phyloP scores from a whole-genome alignment of 192 early-diverging fungal species.

The Cetraspora pellucida region DNA sequence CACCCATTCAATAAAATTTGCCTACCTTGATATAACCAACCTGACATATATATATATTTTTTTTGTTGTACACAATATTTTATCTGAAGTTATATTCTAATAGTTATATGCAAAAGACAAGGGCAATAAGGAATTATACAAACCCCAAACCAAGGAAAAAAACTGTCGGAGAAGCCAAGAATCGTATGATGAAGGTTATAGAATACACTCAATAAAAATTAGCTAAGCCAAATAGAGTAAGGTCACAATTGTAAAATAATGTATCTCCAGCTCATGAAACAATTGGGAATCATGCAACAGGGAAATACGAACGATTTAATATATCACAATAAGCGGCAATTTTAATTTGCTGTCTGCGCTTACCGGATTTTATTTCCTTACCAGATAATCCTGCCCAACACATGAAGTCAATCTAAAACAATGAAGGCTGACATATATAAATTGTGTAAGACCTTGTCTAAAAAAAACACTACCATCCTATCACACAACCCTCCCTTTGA shows the following conservation, averaged over 20 bases:
- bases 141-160: constrained; percentile 23
- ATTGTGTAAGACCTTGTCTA: constrained; percentile 10
- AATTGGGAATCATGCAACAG: background rate
- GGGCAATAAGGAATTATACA: constrained; percentile 13
- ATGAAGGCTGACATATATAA: constrained; percentile 6
- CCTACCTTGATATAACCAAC: constrained; percentile 22
- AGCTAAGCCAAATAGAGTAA: background rate
- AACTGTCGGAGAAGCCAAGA: background rate
- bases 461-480: background rate
- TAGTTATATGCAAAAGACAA: constrained; percentile 3
- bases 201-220: background rate
- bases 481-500: constrained; percentile 28
- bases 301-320: constrained; percentile 5
- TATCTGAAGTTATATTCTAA: background rate
- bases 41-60: background rate
- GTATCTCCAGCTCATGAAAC: background rate
- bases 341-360: constrained; percentile 3
- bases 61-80: constrained; percentile 2
- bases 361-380: constrained; percentile 27
- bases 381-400: constrained; percentile 23
- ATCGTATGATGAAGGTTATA: background rate
- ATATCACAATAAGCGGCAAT: constrained; percentile 1
- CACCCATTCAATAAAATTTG: constrained; percentile 6
- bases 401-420: constrained; percentile 16
- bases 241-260: constrained; percentile 13